A percentile compares a stretch with the other conserved stretches of the same genome.
phyloP scores from a whole-genome alignment of 306 rosid species.

The Vigna hirtella region DNA sequence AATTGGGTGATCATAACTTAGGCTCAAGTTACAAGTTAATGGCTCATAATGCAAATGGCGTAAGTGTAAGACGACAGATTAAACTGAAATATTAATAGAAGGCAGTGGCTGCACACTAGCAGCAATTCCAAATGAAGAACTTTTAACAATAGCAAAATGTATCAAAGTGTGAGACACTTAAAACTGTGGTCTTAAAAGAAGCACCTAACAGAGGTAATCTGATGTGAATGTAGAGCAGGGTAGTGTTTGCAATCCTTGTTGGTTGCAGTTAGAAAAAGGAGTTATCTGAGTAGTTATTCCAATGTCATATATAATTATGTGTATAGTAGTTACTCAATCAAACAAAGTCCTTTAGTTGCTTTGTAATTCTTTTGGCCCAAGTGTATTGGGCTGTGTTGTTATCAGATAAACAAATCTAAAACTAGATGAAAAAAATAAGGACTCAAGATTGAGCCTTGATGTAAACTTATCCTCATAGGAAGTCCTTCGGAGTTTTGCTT shows the following conservation, averaged over 20 bases:
- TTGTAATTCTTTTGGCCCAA: too few species aligned
- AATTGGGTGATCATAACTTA: neutral
- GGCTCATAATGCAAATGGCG: neutral
- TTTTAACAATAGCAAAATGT: neutral
- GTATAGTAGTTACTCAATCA: too few species aligned
- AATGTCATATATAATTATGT: too few species aligned
- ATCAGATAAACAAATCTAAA: neutral
- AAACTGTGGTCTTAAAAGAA: too few species aligned
- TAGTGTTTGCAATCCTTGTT: too few species aligned
- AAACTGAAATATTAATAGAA: slow-evolving; percentile 5
- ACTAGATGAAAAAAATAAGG: too few species aligned
- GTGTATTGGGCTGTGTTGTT: too few species aligned
- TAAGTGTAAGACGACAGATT: neutral
- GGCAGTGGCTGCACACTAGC: neutral
- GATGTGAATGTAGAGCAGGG: neutral
- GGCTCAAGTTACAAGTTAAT: neutral
- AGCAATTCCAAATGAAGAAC: neutral
- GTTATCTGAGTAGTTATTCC: too few species aligned
- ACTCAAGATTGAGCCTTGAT: neutral
- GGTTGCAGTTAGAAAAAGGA: too few species aligned
- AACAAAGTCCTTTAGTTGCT: too few species aligned
- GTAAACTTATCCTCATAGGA: neutral
- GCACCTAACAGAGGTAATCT: neutral
- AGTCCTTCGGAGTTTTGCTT: neutral
- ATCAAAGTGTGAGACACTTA: too few species aligned